A percentile compares a stretch with the other conserved stretches of the same genome.
These are phyloP conservation scores for Westerdykella ornata DNA, from an alignment of 2,329 filamentous ascomycete species.

Conservation along the genomic window DNA sequence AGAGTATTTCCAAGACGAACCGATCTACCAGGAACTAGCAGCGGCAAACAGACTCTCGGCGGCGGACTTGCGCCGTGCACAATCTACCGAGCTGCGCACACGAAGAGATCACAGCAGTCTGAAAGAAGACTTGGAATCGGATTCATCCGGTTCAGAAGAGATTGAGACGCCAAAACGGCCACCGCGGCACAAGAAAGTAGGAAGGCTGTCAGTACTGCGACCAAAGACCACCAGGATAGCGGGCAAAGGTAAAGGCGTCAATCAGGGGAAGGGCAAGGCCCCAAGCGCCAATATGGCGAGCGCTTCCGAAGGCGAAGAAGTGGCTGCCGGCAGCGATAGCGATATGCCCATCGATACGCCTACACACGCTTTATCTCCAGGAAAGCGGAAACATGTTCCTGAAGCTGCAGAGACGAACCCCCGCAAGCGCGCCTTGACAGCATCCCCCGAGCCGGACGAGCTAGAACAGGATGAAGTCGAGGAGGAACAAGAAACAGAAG, in stretches of 20 bases:
- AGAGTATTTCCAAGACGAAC: constrained; percentile 25
- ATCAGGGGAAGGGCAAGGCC: constrained; percentile 5
- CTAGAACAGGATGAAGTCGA: too few relatives aligned
- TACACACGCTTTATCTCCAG: constrained; percentile 21
- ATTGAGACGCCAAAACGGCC: constrained; percentile 12
- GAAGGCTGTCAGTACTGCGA: constrained; percentile 30
- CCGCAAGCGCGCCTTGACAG: constrained; percentile 26
- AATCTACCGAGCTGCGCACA: constrained; percentile 24
- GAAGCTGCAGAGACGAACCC: constrained; percentile 13
- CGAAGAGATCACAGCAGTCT: constrained; percentile 24
- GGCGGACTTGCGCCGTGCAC: constrained; percentile 25
- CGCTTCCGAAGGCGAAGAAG: constrained; percentile 13
- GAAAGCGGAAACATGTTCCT: constrained; percentile 25
- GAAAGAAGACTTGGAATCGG: constrained; percentile 17
- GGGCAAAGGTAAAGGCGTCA: constrained; percentile 27
- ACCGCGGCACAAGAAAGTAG: constrained; percentile 22
- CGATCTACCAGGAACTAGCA: constrained; percentile 29
- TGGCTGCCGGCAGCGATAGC: constrained; percentile 6
- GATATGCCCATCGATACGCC: constrained; percentile 24
- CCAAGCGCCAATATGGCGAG: constrained; percentile 18
- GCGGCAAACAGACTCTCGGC: constrained; percentile 23
- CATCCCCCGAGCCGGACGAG: constrained; percentile 10
- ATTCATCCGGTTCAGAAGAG: constrained; percentile 15
- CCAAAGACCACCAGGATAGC: constrained; percentile 33
- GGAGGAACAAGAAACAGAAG: background rate